A percentile compares a stretch with the other conserved stretches of the same genome.
These are phyloP conservation scores for Arxiozyma bovina DNA, from an alignment of 1,139 yeast genomes.

Conservation along the genomic window DNA sequence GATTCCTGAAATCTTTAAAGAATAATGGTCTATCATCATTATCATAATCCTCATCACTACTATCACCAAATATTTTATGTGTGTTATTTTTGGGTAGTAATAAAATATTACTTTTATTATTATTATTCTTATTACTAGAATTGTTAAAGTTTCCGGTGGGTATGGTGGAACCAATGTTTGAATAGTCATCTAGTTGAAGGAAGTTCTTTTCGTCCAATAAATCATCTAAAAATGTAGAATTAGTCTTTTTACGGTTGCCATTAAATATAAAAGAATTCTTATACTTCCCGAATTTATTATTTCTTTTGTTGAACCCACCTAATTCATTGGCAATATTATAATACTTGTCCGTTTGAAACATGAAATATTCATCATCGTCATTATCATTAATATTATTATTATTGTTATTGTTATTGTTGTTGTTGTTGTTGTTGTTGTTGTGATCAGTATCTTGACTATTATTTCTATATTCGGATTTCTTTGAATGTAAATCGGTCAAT, in stretches of 20 bases:
- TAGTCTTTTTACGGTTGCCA: neutral
- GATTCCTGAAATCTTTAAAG: slow-evolving; percentile 24
- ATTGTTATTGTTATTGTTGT: no score
- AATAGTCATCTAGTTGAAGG: neutral
- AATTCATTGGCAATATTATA: slow-evolving; percentile 6
- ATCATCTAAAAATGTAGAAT: slow-evolving; percentile 2
- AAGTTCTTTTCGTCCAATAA: neutral
- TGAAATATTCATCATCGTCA: neutral
- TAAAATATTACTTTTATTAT: neutral
- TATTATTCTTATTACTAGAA: neutral
- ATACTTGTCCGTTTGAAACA: slow-evolving; percentile 1
- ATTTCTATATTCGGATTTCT: neutral
- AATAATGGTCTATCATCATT: neutral
- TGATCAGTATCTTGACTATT: no score
- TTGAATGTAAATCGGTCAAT: neutral
- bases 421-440: no score
- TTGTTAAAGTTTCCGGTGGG: neutral
- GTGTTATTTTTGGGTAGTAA: neutral
- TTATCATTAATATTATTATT: no score
- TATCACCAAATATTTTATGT: neutral
- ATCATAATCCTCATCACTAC: neutral
- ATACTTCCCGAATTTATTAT: neutral
- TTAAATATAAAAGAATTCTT: neutral
- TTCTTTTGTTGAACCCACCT: slow-evolving; percentile 2
- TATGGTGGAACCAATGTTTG: neutral